Evolutionary conservation across 2,329 filamentous ascomycete genomes (phyloP).

Genomic region (Claviceps pazoutovae): DNA sequence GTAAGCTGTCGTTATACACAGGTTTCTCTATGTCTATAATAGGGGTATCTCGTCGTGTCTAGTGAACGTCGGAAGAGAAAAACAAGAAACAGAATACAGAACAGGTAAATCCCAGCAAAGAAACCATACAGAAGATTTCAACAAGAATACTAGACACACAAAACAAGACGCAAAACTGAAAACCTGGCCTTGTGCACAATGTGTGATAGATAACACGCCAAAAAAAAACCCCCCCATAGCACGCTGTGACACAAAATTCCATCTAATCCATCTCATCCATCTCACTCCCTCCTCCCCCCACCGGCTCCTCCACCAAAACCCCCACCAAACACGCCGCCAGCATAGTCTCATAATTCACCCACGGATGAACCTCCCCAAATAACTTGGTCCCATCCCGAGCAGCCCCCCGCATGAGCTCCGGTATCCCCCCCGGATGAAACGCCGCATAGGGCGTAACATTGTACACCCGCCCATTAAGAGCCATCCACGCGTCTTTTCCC

Average conservation of each 20-base stretch:
- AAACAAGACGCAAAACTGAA: neutral
- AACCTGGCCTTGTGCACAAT: too few relatives aligned
- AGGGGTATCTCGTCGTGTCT: slow-evolving; percentile 5
- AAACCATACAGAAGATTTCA: too few relatives aligned
- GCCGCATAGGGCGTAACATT: slow-evolving; percentile 82
- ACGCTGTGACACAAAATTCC: neutral
- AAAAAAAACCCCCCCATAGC: neutral
- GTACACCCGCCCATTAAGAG: slow-evolving; percentile 80
- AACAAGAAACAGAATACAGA: neutral
- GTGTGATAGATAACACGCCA: too few relatives aligned
- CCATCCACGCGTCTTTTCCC: slow-evolving; percentile 81
- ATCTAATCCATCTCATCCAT: slow-evolving; percentile 50
- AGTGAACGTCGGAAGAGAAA: neutral
- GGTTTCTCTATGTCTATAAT: neutral
- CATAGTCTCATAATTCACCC: slow-evolving; percentile 64
- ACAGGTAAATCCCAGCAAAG: neutral
- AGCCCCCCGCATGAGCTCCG: slow-evolving; percentile 53
- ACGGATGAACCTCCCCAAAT: slow-evolving; percentile 54
- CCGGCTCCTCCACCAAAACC: slow-evolving; percentile 43
- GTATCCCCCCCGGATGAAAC: slow-evolving; percentile 79
- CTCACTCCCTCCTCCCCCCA: slow-evolving; percentile 23
- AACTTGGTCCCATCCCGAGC: slow-evolving; percentile 47
- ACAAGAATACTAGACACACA: neutral
- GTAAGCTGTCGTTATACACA: too few relatives aligned
- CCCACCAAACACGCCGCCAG: slow-evolving; percentile 48